Evolutionary conservation across 306 rosid species (phyloP).

Genomic region (Lathyrus tuberosus): DNA sequence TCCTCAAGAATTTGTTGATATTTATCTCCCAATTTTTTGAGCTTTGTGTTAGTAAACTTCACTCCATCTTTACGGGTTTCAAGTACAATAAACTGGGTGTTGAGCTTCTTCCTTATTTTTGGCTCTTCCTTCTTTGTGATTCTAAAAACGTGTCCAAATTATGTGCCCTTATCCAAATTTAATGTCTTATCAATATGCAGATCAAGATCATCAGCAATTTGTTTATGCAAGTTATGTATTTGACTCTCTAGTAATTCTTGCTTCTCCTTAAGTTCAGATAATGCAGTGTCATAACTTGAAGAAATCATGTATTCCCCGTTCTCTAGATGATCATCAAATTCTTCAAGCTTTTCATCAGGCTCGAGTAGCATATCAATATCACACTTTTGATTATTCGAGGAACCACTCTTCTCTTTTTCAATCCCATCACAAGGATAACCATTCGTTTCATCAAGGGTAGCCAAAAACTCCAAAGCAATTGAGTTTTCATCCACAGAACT

Average conservation of each 20-base stretch:
- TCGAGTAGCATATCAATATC: no score
- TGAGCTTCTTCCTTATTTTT: slow-evolving; percentile 92
- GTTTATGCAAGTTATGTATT: slow-evolving; percentile 74
- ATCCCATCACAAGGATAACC: no score
- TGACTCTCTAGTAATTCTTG: slow-evolving; percentile 70
- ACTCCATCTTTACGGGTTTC: slow-evolving; percentile 99
- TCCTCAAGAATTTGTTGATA: slow-evolving; percentile 81
- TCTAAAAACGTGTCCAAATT: slow-evolving; percentile 94
- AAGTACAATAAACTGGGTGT: slow-evolving; percentile 82
- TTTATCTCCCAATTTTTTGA: slow-evolving; percentile 81
- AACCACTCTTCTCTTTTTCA: no score
- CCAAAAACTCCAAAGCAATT: no score
- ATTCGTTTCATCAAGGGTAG: no score
- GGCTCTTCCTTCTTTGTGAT: no score
- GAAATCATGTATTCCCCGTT: slow-evolving; percentile 94
- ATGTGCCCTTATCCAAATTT: slow-evolving; percentile 87
- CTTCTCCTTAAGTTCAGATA: slow-evolving; percentile 66
- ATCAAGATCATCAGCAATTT: slow-evolving; percentile 86
- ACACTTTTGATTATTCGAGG: no score
- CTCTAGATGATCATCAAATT: slow-evolving; percentile 92
- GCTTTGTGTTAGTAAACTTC: slow-evolving; percentile 88
- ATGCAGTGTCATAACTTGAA: slow-evolving; percentile 72
- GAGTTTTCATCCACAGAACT: no score
- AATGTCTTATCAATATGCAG: slow-evolving; percentile 80
- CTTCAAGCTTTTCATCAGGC: no score